A percentile compares a stretch with the other conserved stretches of the same genome.
phyloP scores from a whole-genome alignment of 345 rosid genomes.

The Clausena lansium region DNA sequence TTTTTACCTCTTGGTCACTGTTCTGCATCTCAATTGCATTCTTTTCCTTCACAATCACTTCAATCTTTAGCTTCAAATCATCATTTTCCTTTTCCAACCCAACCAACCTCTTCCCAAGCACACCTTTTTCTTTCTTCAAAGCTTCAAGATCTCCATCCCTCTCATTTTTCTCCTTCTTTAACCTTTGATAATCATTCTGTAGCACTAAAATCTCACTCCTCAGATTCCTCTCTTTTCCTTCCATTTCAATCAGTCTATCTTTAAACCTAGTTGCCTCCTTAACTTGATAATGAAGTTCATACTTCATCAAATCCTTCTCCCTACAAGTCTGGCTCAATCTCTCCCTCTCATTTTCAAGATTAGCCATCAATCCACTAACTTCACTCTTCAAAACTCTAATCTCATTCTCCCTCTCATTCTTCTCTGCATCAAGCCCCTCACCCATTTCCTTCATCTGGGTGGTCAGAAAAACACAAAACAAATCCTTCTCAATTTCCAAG shows the following conservation, averaged over 20 bases:
- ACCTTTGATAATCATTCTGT: constrained; percentile 26
- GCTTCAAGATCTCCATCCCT: constrained; percentile 26
- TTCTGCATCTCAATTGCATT: constrained; percentile 38
- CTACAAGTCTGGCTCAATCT: constrained; percentile 20
- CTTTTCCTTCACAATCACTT: constrained; percentile 36
- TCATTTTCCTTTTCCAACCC: constrained; percentile 29
- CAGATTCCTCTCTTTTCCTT: constrained; percentile 28
- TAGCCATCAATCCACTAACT: constrained; percentile 23
- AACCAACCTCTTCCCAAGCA: constrained; percentile 29
- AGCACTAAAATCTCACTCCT: constrained; percentile 34
- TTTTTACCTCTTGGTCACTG: constrained; percentile 20
- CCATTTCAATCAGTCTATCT: constrained; percentile 36
- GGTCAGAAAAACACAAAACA: constrained; percentile 40
- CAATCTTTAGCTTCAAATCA: constrained; percentile 34
- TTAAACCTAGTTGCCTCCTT: constrained; percentile 34
- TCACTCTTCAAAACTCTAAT: constrained; percentile 35
- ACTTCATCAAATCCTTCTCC: constrained; percentile 49
- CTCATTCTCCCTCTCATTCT: constrained; percentile 34
- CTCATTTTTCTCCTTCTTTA: constrained; percentile 34
- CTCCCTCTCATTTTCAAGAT: constrained; percentile 37
- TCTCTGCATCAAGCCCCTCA: constrained; percentile 33
- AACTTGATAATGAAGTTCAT: constrained; percentile 25
- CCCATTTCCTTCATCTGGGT: constrained; percentile 39
- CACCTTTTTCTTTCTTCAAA: constrained; percentile 29
- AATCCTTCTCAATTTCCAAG: constrained; percentile 41